Percentiles rank a stretch among this genome's conserved stretches.
phyloP scores from a whole-genome alignment of 2,329 filamentous ascomycete genomes.

The Alternaria sp. region DNA sequence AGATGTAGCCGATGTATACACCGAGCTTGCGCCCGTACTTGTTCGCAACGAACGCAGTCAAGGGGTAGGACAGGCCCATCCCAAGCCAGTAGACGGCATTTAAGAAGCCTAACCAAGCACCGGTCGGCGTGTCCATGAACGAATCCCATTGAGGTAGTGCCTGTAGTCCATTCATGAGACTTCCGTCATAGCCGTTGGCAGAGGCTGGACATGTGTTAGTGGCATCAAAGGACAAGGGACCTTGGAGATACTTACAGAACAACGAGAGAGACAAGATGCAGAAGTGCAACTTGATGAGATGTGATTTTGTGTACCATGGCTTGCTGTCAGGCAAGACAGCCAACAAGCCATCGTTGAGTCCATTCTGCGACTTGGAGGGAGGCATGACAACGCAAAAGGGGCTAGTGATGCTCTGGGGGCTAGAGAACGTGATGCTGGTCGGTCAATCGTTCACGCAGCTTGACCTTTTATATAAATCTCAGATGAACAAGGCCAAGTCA shows the following conservation, averaged over 20 bases:
- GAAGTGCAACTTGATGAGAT: background rate
- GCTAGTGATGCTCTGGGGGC: too few relatives aligned
- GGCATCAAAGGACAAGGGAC: background rate
- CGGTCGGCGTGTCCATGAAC: background rate
- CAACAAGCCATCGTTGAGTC: background rate
- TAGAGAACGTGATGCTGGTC: too few relatives aligned
- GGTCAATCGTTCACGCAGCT: too few relatives aligned
- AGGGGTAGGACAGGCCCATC: background rate
- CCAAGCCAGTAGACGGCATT: background rate
- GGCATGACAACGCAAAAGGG: too few relatives aligned
- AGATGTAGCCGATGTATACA: background rate
- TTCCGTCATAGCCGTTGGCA: background rate
- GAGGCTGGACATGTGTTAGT: background rate
- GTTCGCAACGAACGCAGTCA: background rate
- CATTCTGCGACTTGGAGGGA: background rate
- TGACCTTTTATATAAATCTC: too few relatives aligned
- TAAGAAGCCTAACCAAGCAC: background rate
- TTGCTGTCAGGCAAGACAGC: background rate
- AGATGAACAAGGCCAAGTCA: too few relatives aligned
- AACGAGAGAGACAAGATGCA: background rate
- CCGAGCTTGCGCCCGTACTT: background rate
- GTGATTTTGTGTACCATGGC: background rate
- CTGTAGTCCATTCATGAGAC: background rate
- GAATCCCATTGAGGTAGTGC: background rate
- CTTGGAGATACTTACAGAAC: background rate